Evolutionary conservation across 2,329 filamentous ascomycete genomes (phyloP).

Genomic region (Saccharata proteae): DNA sequence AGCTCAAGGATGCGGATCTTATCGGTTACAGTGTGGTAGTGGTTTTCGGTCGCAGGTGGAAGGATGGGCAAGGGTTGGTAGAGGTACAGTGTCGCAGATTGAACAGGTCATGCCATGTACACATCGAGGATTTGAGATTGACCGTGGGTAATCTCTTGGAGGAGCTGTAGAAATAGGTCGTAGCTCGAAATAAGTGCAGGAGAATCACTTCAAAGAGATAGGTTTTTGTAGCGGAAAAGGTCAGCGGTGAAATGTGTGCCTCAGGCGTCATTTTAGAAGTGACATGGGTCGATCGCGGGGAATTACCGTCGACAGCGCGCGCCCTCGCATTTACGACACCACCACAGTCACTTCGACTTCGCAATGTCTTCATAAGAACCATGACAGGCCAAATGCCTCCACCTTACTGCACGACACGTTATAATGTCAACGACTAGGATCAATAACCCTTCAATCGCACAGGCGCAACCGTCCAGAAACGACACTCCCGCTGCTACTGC

Average conservation of each 20-base stretch:
- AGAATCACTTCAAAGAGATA: no score
- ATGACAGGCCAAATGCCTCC: constrained; percentile 4
- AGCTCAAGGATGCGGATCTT: constrained; percentile 78
- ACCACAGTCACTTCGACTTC: no score
- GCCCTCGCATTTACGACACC: no score
- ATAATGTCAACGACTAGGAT: constrained; percentile 8
- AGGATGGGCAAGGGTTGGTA: constrained; percentile 35
- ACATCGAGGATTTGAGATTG: constrained; percentile 35
- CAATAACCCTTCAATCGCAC: background rate
- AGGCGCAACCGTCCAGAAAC: background rate
- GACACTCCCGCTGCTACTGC: background rate
- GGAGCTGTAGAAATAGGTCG: constrained; percentile 32
- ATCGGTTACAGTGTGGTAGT: constrained; percentile 79
- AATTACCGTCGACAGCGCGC: no score
- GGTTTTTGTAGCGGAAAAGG: no score
- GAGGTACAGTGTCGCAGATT: constrained; percentile 72
- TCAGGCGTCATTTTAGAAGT: no score
- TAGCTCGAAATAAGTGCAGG: no score
- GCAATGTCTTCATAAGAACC: no score
- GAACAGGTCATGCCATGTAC: constrained; percentile 47
- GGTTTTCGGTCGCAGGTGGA: constrained; percentile 49
- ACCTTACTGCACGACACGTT: constrained; percentile 6
- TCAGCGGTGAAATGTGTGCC: no score
- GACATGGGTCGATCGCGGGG: no score
- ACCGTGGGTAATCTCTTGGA: constrained; percentile 38